A percentile compares a stretch with the other conserved stretches of the same genome.
Evolutionary conservation across 2,329 filamentous ascomycete species (phyloP).

Genomic region (Blumeria hordei): DNA sequence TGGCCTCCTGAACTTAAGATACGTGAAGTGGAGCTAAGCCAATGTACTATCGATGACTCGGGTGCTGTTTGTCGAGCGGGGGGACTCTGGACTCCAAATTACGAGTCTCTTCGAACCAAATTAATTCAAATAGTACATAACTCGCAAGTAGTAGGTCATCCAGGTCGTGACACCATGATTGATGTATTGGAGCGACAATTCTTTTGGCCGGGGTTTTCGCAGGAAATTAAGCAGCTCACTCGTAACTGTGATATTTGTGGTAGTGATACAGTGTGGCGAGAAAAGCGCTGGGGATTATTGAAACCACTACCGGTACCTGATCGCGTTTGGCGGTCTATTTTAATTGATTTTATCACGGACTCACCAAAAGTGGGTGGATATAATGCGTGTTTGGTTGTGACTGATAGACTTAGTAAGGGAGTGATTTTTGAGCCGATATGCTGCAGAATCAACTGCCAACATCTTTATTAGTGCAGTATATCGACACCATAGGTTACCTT

Average conservation of each 20-base stretch:
- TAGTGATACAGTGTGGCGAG: background rate
- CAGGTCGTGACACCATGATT: background rate
- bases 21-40: background rate
- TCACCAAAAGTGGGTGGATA: background rate
- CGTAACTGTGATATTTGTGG: background rate
- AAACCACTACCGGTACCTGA: background rate
- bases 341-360: slow-evolving; percentile 1
- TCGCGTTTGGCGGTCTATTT: slow-evolving; percentile 1
- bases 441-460: background rate
- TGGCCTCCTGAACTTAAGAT: background rate
- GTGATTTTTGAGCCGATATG: background rate
- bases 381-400: background rate
- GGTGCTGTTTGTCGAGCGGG: background rate
- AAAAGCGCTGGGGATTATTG: slow-evolving; percentile 1
- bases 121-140: background rate
- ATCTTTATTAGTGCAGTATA: background rate
- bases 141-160: background rate
- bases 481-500: background rate
- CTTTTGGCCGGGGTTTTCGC: background rate
- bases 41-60: background rate
- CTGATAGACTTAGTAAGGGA: background rate
- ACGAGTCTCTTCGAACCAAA: background rate
- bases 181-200: background rate
- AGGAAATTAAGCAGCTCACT: background rate
- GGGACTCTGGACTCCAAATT: background rate